phyloP scores from a whole-genome alignment of 495 filamentous ascomycete species.

The Penicillium silybi region DNA sequence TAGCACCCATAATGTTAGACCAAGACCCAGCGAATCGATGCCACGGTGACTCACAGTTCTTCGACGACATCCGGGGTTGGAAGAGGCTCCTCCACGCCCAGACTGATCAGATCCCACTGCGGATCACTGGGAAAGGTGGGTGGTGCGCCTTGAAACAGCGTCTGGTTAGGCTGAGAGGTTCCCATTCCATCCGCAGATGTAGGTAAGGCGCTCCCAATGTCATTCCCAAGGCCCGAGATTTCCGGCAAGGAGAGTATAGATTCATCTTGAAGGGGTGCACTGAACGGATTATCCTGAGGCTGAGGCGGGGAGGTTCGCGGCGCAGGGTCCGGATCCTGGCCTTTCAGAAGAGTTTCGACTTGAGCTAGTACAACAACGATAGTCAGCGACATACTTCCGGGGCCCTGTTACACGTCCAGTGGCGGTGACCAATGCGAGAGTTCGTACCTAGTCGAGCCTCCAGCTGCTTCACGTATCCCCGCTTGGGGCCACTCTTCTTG shows the following conservation, averaged over 20 bases:
- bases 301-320: constrained; percentile 18
- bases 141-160: constrained; percentile 15
- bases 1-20: constrained; percentile 9
- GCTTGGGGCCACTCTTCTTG: constrained; percentile 96
- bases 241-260: constrained; percentile 22
- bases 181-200: constrained; percentile 22
- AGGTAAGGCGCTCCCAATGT: constrained; percentile 19
- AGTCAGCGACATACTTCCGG: constrained; percentile 13
- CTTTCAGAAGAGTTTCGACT: constrained; percentile 88
- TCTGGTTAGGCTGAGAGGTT: constrained; percentile 19
- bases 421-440: background rate
- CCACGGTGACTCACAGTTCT: constrained; percentile 63
- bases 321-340: constrained; percentile 34
- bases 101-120: constrained; percentile 90
- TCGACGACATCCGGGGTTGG: constrained; percentile 85
- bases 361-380: constrained; percentile 58
- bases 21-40: background rate
- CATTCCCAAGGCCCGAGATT: constrained; percentile 20
- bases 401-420: background rate
- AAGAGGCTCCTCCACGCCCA: constrained; percentile 89
- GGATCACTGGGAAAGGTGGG: constrained; percentile 37
- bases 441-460: constrained; percentile 84
- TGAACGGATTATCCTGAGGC: constrained; percentile 22
- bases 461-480: constrained; percentile 96
- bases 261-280: constrained; percentile 22